Conservation (phyloP, 139 green algal species). For the Ettlia oleoabundans region DNA sequence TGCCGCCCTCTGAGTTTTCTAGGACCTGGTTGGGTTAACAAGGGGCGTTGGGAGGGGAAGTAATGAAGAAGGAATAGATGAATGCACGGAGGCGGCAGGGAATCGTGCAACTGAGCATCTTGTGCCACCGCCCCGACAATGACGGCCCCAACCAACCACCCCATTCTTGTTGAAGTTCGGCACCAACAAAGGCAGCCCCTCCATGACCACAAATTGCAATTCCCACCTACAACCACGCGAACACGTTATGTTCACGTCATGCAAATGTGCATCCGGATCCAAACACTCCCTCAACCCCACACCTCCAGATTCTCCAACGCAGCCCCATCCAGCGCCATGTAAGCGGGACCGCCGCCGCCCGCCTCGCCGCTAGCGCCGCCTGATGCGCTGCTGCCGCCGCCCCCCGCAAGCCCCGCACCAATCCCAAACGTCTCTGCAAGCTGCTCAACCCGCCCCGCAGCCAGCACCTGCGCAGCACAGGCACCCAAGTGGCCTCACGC, state of each 20-base stretch:
- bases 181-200: no score
- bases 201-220: neutral
- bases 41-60: neutral
- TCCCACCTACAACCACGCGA: neutral
- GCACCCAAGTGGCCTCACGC: no score
- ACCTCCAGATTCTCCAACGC: slow-evolving; percentile 96
- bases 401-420: neutral
- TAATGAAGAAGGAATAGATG: no score
- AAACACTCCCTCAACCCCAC: neutral
- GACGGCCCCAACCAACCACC: no score
- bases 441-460: slow-evolving; percentile 60
- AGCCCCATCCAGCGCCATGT: slow-evolving; percentile 89
- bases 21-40: slow-evolving; percentile 60
- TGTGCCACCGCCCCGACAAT: no score
- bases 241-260: no score
- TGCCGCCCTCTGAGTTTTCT: slow-evolving; percentile 84
- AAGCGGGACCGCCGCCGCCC: slow-evolving; percentile 25
- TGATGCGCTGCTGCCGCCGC: no score
- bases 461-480: slow-evolving; percentile 46
- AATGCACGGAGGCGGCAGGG: no score
- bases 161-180: no score
- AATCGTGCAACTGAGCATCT: no score
- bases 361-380: neutral
- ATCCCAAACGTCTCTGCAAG: slow-evolving; percentile 57
- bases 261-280: no score